Conservation (phyloP, 108 stramenopile species). For the Ochromonas danica region DNA sequence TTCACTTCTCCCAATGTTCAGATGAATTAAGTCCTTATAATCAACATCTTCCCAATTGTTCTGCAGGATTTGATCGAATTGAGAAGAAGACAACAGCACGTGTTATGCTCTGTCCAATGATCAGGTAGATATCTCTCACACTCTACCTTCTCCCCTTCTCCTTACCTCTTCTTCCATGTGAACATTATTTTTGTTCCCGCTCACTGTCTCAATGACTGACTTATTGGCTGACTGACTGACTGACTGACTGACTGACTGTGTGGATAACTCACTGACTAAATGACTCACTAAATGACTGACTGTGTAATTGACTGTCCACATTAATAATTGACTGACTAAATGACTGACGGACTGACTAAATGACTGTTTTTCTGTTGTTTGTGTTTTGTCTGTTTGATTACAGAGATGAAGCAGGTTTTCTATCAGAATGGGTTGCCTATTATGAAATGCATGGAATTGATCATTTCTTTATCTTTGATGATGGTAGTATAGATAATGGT, state of each 20-base stretch:
- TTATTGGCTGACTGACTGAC: too few species aligned
- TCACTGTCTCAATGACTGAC: too few species aligned
- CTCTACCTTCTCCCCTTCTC: not conserved
- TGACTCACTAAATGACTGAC: not conserved
- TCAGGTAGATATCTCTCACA: not conserved
- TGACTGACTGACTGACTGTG: too few species aligned
- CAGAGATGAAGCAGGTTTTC: conserved; percentile 30
- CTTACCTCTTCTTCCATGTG: too few species aligned
- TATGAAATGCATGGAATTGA: conserved; percentile 27
- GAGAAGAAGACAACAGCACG: not conserved
- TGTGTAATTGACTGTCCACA: not conserved
- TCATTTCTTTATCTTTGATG: conserved; percentile 11
- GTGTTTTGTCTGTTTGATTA: not conserved
- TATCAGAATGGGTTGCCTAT: conserved; percentile 32
- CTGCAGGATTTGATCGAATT: not conserved
- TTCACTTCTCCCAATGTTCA: not conserved
- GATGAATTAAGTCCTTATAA: not conserved
- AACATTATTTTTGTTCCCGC: too few species aligned
- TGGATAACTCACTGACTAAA: too few species aligned
- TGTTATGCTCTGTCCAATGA: conserved; percentile 25
- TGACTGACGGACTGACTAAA: not conserved
- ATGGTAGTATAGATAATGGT: conserved; percentile 12
- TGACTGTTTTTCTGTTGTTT: not conserved
- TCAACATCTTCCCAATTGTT: conserved; percentile 34
- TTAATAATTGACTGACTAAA: not conserved